These are phyloP conservation scores for Penicillium subrubescens DNA, from an alignment of 495 filamentous ascomycete genomes.

Conservation along the genomic window DNA sequence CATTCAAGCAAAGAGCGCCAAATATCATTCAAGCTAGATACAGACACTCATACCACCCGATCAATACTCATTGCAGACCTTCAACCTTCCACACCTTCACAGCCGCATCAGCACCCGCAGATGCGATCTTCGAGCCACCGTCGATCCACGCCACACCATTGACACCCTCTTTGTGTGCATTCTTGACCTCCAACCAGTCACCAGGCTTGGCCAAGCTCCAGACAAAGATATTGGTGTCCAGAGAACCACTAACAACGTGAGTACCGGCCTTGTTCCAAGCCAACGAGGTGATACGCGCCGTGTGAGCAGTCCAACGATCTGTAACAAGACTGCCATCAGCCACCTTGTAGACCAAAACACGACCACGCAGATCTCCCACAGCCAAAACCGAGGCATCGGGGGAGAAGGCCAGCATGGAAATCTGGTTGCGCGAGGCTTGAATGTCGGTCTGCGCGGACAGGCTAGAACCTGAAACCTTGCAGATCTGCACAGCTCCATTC, in stretches of 20 bases:
- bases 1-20: background rate
- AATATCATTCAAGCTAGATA: background rate
- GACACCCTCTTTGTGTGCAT: constrained; percentile 95
- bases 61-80: constrained; percentile 50
- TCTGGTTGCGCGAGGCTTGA: constrained; percentile 42
- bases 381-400: constrained; percentile 71
- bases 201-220: constrained; percentile 89
- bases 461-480: constrained; percentile 54
- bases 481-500: constrained; percentile 71
- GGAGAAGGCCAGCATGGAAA: constrained; percentile 74
- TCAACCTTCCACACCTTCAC: constrained; percentile 88
- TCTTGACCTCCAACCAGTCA: constrained; percentile 71
- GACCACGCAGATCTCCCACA: constrained; percentile 80
- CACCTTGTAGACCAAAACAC: constrained; percentile 74
- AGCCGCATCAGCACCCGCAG: constrained; percentile 81
- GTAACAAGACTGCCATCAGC: constrained; percentile 51
- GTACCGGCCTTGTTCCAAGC: constrained; percentile 77
- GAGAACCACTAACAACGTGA: constrained; percentile 77
- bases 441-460: constrained; percentile 48
- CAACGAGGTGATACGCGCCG: constrained; percentile 78
- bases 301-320: constrained; percentile 87
- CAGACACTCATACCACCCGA: background rate
- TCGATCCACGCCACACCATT: constrained; percentile 84
- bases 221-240: constrained; percentile 89
- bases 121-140: constrained; percentile 68